These are phyloP conservation scores for Fusarium kyushuense DNA, from an alignment of 2,329 filamentous ascomycete species.

Conservation along the genomic window DNA sequence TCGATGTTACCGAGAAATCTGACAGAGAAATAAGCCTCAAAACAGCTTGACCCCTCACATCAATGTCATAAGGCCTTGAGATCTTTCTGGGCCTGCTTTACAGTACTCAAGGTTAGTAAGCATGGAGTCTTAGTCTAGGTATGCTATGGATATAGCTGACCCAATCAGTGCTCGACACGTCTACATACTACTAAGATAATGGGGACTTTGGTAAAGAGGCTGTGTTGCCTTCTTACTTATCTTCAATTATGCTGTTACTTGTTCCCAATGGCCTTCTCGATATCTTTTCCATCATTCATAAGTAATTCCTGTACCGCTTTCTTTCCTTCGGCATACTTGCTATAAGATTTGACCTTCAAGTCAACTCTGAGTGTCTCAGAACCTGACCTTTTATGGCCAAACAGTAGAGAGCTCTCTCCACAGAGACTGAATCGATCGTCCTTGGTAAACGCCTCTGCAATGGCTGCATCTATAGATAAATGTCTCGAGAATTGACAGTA, in stretches of 20 bases:
- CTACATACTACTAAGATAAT: background rate
- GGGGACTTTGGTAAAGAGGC: background rate
- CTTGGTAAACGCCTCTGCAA: background rate
- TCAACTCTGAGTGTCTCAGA: background rate
- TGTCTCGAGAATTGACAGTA: background rate
- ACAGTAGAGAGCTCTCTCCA: background rate
- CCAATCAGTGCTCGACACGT: background rate
- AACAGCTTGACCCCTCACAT: background rate
- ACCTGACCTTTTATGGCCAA: accelerated
- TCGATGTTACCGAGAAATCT: too few species aligned
- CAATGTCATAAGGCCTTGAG: accelerated
- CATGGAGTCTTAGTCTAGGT: background rate
- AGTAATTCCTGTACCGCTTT: background rate
- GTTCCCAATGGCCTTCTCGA: background rate
- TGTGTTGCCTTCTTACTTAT: too few species aligned
- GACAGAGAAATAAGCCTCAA: too few species aligned
- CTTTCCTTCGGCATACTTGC: background rate
- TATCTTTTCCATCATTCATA: background rate
- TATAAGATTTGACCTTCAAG: background rate
- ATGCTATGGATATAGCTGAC: too few species aligned
- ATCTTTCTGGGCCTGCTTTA: accelerated
- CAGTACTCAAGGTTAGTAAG: background rate
- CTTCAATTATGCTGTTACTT: too few species aligned
- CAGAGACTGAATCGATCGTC: background rate
- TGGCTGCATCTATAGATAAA: background rate